These are phyloP conservation scores for Calvatia gigantea DNA, from an alignment of 768 basidiomycete species.

Conservation along the genomic window DNA sequence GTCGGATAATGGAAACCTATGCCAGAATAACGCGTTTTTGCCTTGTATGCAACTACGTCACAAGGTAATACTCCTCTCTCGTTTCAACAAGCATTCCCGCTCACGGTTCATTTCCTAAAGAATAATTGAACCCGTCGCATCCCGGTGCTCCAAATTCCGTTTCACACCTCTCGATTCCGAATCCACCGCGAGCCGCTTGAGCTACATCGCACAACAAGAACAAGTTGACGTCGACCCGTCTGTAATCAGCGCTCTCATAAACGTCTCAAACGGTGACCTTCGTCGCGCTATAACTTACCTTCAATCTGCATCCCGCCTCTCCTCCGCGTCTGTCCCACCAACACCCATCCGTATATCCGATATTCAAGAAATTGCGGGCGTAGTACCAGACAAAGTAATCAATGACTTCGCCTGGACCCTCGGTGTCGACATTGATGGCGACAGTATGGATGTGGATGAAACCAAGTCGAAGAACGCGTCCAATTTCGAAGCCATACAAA, in stretches of 20 bases:
- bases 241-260: conserved; percentile 72
- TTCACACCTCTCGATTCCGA: conserved; percentile 87
- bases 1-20: conserved; percentile 99
- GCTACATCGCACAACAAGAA: conserved; percentile 79
- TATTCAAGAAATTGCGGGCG: conserved; percentile 96
- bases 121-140: conserved; percentile 97
- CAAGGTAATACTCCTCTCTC: conserved; percentile 54
- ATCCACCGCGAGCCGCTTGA: conserved; percentile 72
- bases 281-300: conserved; percentile 97
- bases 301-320: conserved; percentile 90
- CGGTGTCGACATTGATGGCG: conserved; percentile 62
- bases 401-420: conserved; percentile 63
- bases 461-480: conserved; percentile 19
- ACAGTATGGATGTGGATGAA: conserved; percentile 49
- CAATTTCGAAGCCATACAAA: conserved; percentile 59
- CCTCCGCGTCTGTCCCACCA: conserved; percentile 68
- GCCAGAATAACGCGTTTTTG: conserved; percentile 97
- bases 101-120: conserved; percentile 35
- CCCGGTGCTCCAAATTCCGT: conserved; percentile 98
- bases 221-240: conserved; percentile 50
- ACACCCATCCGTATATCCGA: conserved; percentile 71
- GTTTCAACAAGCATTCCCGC: too few species aligned
- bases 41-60: conserved; percentile 98
- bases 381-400: conserved; percentile 78
- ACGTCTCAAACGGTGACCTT: conserved; percentile 85